Evolutionary conservation across 1,284 basidiomycete genomes (phyloP).

Genomic region (Anthracocystis walkeri): DNA sequence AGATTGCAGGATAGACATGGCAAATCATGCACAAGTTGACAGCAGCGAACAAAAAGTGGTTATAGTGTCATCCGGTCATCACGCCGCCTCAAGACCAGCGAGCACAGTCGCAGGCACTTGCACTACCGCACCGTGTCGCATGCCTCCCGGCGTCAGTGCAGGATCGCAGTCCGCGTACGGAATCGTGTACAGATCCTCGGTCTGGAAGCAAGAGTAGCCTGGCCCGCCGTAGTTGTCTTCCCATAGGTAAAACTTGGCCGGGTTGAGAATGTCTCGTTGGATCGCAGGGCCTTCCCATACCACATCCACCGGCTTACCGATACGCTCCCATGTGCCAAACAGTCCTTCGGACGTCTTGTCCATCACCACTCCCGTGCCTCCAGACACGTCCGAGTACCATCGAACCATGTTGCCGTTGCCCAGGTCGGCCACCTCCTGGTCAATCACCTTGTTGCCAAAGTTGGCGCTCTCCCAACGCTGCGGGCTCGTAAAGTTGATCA

Average conservation of each 20-base stretch:
- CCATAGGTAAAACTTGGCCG: slow-evolving; percentile 31
- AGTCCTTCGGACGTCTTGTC: slow-evolving; percentile 24
- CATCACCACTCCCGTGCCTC: slow-evolving; percentile 29
- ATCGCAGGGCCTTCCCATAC: slow-evolving; percentile 36
- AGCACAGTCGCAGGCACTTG: slow-evolving; percentile 5
- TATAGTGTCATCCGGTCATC: background rate
- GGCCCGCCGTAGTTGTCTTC: slow-evolving; percentile 37
- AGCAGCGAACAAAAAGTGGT: background rate
- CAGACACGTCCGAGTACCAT: slow-evolving; percentile 29
- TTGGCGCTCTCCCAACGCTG: slow-evolving; percentile 32
- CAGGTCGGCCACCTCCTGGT: slow-evolving; percentile 25
- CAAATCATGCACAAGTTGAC: background rate
- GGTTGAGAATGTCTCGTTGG: slow-evolving; percentile 31
- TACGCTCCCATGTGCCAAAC: slow-evolving; percentile 31
- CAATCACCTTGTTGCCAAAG: slow-evolving; percentile 34
- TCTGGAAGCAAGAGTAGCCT: slow-evolving; percentile 40
- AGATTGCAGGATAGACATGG: no score
- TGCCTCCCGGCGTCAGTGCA: slow-evolving; percentile 19
- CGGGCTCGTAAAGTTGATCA: slow-evolving; percentile 22
- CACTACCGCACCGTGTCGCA: slow-evolving; percentile 31
- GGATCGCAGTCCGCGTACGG: slow-evolving; percentile 28
- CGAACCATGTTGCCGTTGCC: slow-evolving; percentile 29
- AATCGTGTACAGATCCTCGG: slow-evolving; percentile 20
- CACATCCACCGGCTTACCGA: slow-evolving; percentile 31
- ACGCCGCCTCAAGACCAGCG: slow-evolving; percentile 9